Conservation (phyloP, 768 basidiomycete species). For the Calocera viscosa region DNA sequence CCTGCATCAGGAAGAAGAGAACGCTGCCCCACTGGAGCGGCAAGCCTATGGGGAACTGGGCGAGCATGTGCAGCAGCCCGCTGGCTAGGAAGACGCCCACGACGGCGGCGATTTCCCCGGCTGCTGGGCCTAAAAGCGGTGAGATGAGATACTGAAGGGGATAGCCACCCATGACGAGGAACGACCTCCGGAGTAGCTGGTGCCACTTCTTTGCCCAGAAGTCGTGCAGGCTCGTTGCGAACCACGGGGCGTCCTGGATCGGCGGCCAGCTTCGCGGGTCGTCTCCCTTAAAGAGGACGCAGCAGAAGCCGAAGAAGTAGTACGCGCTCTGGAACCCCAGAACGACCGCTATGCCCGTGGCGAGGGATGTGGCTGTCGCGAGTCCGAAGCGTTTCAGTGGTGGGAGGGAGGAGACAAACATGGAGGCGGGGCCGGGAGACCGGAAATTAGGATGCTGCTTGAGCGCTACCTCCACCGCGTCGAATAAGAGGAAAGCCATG, state of each 20-base stretch:
- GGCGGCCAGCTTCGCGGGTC: conserved; percentile 52
- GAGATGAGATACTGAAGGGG: conserved; percentile 31
- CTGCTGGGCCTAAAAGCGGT: conserved; percentile 30
- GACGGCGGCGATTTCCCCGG: conserved; percentile 50
- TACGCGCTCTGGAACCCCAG: conserved; percentile 56
- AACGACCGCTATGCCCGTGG: conserved; percentile 50
- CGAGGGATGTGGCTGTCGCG: conserved; percentile 50
- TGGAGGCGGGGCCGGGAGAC: conserved; percentile 48
- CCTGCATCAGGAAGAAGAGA: conserved; percentile 59
- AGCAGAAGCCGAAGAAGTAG: conserved; percentile 47
- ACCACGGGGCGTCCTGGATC: conserved; percentile 55
- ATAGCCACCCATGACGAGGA: conserved; percentile 59
- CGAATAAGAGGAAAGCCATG: conserved; percentile 44
- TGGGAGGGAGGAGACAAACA: conserved; percentile 48
- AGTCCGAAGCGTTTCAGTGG: conserved; percentile 37
- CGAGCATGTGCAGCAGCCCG: conserved; percentile 59
- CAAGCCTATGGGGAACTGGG: conserved; percentile 47
- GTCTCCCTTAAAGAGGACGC: conserved; percentile 41
- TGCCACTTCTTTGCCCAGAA: conserved; percentile 75
- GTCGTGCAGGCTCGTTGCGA: conserved; percentile 49
- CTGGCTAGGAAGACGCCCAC: conserved; percentile 66
- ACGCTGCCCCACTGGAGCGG: conserved; percentile 40
- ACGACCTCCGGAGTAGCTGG: conserved; percentile 56
- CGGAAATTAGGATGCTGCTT: conserved; percentile 61
- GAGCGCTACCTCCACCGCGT: conserved; percentile 47